Percentiles rank a stretch among this genome's conserved stretches.
These are phyloP conservation scores for Candida ortonii DNA, from an alignment of 805 yeast species.

Conservation along the genomic window DNA sequence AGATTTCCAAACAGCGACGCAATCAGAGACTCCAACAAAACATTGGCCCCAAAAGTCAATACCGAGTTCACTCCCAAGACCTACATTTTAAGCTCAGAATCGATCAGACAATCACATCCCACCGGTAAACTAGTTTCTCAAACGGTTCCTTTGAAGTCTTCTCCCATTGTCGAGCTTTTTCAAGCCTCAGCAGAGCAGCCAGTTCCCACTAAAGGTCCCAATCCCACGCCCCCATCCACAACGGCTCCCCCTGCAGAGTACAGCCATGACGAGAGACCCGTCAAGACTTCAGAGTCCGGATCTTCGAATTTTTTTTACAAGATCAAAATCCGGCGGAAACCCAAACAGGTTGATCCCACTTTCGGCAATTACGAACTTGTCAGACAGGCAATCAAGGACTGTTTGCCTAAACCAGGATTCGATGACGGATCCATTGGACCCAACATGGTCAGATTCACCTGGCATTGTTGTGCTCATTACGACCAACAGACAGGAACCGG, in stretches of 20 bases:
- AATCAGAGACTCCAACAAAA: slow-evolving; percentile 15
- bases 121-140: slow-evolving; percentile 23
- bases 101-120: slow-evolving; percentile 19
- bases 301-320: slow-evolving; percentile 24
- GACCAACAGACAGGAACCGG: slow-evolving; percentile 53
- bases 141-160: slow-evolving; percentile 10
- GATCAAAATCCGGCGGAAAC: slow-evolving; percentile 28
- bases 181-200: slow-evolving; percentile 10
- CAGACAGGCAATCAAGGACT: slow-evolving; percentile 35
- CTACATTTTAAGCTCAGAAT: slow-evolving; percentile 18
- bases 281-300: slow-evolving; percentile 12
- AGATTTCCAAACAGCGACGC: slow-evolving; percentile 14
- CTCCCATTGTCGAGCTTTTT: slow-evolving; percentile 14
- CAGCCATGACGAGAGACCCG: slow-evolving; percentile 6
- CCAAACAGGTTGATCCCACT: slow-evolving; percentile 23
- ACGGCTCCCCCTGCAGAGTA: slow-evolving; percentile 2
- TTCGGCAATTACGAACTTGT: slow-evolving; percentile 33
- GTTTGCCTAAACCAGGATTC: slow-evolving; percentile 39
- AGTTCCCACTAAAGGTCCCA: background rate
- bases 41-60: slow-evolving; percentile 11
- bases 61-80: slow-evolving; percentile 20
- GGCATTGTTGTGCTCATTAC: slow-evolving; percentile 87
- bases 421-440: slow-evolving; percentile 78
- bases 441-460: slow-evolving; percentile 71
- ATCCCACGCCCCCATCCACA: slow-evolving; percentile 1